Base-by-base conservation (phyloP, 2,329 filamentous ascomycete genomes). In the Ambrosiella xylebori region DNA sequence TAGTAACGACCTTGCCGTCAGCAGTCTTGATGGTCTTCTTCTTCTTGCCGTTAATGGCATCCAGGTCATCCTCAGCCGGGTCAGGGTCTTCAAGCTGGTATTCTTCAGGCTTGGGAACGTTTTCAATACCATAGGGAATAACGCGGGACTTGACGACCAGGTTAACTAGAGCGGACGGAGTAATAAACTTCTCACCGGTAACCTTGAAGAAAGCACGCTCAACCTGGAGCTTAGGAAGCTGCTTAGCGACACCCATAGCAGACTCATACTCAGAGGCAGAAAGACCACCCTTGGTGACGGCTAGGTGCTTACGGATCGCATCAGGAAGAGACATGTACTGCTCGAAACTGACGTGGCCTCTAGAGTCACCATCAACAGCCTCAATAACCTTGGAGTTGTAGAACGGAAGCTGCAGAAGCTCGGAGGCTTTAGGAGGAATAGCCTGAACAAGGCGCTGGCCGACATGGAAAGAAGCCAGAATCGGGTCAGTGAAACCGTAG, bases 131-230 rank as follows among this genome's bases (percentile, higher is more conserved):
- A 3, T 93, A 90, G 5, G 93, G 93, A 53, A 97, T 83, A 67
- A 97, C 86, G 58, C 93, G 88, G 38, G 86, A 89, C 75, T 98
- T 98, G 68, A 98, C 82, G 56, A 98, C 88, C 37, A 98, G 84
- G 62, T 90, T 91, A 19, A 97, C 91, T 41, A 98, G 79, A 59
- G 89, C 95, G 60, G 86, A 88, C 6, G 93, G 90, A 38, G 91
- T 95, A 66, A 98, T 88, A 69, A 85, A 86, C 63, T 86, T 87
- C 72, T 98, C 94, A 67, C 93, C 93, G 56, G 88, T 84, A 51
- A 98, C 94, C 76, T 98, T 98, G 81, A 98, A 98, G 72, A 95
- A 98, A 7, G 89, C 88, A 73, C 89, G 94, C 66, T 88, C 88
- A 9, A 98, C 82, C 59, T 86, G 80, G 58, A 98, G 76, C 62